These are phyloP conservation scores for Noccaea caerulescens DNA, from an alignment of 345 rosid genomes.

Conservation along the genomic window DNA sequence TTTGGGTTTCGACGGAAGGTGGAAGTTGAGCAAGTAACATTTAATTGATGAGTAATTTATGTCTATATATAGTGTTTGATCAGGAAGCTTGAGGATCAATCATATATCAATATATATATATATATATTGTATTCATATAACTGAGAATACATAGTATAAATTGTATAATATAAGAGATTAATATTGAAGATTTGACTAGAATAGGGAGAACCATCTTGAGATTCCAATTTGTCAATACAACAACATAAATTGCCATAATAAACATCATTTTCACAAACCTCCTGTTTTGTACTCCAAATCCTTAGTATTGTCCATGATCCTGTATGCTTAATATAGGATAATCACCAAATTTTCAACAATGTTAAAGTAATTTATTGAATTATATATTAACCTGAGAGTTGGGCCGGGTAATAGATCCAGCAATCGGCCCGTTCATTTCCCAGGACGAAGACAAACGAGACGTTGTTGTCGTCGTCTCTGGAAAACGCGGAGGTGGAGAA, in stretches of 20 bases:
- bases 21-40: too few species aligned
- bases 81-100: too few species aligned
- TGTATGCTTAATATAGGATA: too few species aligned
- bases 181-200: not conserved
- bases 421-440: not conserved
- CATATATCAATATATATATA: too few species aligned
- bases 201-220: not conserved
- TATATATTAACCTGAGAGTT: not conserved
- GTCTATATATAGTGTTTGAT: too few species aligned
- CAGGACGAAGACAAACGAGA: not conserved
- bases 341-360: not conserved
- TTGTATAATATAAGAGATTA: not conserved
- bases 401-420: constrained; percentile 19
- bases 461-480: not conserved
- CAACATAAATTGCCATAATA: not conserved
- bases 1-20: too few species aligned
- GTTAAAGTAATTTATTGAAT: not conserved
- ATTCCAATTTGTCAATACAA: not conserved
- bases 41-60: too few species aligned
- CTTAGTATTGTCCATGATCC: too few species aligned
- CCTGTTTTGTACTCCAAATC: not conserved
- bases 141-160: not conserved
- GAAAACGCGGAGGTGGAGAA: constrained; percentile 16
- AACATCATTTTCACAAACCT: not conserved
- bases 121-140: not conserved